Evolutionary conservation across 441 rosid species (phyloP).

Genomic region (Lepidium campestre): DNA sequence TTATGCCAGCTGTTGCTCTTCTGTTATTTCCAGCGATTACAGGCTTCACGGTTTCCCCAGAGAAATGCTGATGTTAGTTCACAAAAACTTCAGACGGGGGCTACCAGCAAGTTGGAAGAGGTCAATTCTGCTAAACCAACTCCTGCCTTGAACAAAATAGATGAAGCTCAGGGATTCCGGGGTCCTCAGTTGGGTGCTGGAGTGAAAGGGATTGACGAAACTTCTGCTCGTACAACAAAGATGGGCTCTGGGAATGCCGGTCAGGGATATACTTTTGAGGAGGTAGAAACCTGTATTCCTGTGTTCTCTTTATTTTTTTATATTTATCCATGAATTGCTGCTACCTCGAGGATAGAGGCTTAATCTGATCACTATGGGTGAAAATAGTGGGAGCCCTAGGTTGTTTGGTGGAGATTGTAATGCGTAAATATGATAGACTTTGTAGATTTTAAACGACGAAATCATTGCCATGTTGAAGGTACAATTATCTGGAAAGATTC

Average conservation of each 20-base stretch:
- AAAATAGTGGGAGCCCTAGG: not conserved
- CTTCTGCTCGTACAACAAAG: conserved; percentile 67
- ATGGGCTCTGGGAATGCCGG: conserved; percentile 98
- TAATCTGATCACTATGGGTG: conserved; percentile 1
- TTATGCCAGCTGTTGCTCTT: conserved; percentile 93
- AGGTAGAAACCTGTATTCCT: conserved; percentile 45
- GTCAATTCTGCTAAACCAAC: conserved; percentile 60
- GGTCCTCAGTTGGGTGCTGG: conserved; percentile 64
- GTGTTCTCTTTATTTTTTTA: not conserved
- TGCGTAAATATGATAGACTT: not conserved
- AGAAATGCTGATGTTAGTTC: conserved; percentile 59
- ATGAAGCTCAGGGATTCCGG: conserved; percentile 73
- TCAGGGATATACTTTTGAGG: conserved; percentile 98
- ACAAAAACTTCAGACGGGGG: conserved; percentile 78
- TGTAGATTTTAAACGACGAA: not conserved
- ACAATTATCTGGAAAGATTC: not conserved
- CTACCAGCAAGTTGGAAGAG: conserved; percentile 73
- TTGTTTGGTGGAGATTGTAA: not conserved
- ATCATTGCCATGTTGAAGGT: conserved; percentile 3
- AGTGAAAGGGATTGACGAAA: conserved; percentile 80
- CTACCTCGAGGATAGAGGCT: not conserved
- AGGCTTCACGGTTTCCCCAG: conserved; percentile 61
- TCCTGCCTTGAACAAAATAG: conserved; percentile 51
- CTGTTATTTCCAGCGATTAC: conserved; percentile 84
- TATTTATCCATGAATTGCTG: not conserved